phyloP scores from a whole-genome alignment of 768 basidiomycete genomes.

The Hydnomerulius pinastri region DNA sequence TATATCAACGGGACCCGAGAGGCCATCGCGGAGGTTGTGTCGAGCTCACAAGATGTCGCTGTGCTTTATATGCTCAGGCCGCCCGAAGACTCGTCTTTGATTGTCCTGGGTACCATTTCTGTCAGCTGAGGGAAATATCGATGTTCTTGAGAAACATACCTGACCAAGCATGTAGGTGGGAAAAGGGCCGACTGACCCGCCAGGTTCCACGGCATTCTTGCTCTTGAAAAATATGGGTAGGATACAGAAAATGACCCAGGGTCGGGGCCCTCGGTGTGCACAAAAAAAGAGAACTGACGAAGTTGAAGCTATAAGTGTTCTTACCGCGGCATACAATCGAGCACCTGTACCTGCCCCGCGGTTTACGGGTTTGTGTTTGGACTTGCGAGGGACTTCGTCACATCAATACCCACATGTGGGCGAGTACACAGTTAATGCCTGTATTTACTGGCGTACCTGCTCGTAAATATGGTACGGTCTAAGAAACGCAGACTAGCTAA shows the following conservation, averaged over 20 bases:
- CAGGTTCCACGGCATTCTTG: no score
- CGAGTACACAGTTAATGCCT: not conserved
- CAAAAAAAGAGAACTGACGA: no score
- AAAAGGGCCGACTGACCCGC: no score
- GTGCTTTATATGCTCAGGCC: not conserved
- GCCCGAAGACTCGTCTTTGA: not conserved
- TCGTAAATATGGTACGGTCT: not conserved
- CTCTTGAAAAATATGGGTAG: no score
- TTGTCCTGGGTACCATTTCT: not conserved
- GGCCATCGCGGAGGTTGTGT: not conserved
- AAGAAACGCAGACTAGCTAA: not conserved
- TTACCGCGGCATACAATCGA: no score
- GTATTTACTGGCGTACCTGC: not conserved
- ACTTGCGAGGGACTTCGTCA: no score
- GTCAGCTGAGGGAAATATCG: not conserved
- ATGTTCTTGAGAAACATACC: not conserved
- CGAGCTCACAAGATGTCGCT: not conserved
- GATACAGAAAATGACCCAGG: no score
- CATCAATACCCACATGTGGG: not conserved
- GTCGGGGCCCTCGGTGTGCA: no score
- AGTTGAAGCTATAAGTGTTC: no score
- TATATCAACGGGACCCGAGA: conserved; percentile 2
- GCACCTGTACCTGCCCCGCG: no score
- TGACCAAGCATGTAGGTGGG: no score
- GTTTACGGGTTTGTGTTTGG: no score